phyloP scores from a whole-genome alignment of 495 filamentous ascomycete genomes.

The Lophiostoma macrostomum region DNA sequence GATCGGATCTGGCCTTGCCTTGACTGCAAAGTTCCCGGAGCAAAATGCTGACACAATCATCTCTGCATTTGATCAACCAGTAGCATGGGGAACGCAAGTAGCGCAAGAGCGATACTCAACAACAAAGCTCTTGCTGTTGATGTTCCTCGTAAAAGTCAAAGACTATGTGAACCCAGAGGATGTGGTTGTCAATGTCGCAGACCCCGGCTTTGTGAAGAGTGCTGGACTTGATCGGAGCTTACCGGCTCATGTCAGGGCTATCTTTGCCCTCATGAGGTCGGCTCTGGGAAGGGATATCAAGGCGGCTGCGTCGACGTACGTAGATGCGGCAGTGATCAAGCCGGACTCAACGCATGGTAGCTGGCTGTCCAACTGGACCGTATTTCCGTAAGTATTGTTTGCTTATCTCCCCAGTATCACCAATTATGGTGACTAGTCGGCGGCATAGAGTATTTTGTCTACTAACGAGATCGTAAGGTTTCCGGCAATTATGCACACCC shows the following conservation, averaged over 20 bases:
- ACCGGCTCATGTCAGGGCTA: neutral
- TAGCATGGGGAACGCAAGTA: neutral
- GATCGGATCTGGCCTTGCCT: conserved; percentile 20
- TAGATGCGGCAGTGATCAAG: conserved; percentile 21
- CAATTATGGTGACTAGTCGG: too few species aligned
- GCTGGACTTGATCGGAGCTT: conserved; percentile 5
- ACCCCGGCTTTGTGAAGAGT: conserved; percentile 35
- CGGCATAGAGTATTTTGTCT: too few species aligned
- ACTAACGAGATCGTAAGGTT: too few species aligned
- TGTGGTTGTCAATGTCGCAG: conserved; percentile 42
- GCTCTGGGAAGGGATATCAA: neutral
- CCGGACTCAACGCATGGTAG: conserved; percentile 11
- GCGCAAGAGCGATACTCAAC: conserved; percentile 35
- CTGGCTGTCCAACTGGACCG: conserved; percentile 9
- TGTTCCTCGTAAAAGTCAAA: conserved; percentile 35
- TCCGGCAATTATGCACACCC: too few species aligned
- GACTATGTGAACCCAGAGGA: conserved; percentile 17
- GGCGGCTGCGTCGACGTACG: conserved; percentile 7
- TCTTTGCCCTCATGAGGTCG: conserved; percentile 1
- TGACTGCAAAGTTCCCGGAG: neutral
- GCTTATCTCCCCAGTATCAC: too few species aligned
- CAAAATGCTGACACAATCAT: conserved; percentile 7
- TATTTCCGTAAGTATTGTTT: conserved; percentile 3
- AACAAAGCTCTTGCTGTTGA: conserved; percentile 37
- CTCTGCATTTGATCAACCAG: conserved; percentile 1